Evolutionary conservation across 352 stramenopile species (phyloP).

Genomic region (Phytophthora pluvialis): DNA sequence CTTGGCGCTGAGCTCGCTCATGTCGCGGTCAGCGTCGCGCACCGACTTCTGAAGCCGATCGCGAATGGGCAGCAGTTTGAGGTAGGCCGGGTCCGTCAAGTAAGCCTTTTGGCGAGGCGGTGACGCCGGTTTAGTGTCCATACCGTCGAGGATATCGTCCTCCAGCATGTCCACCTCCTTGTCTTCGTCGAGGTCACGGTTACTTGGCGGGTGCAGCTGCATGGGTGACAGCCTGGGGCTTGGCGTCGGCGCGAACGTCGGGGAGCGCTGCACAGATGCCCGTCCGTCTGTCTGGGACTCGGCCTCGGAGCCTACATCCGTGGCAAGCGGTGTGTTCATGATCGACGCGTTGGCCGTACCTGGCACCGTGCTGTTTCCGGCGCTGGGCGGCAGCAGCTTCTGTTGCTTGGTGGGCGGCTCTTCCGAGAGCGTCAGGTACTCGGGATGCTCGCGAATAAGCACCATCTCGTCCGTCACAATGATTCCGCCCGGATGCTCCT

Average conservation of each 20-base stretch:
- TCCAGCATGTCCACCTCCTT: constrained; percentile 84
- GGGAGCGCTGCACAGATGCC: constrained; percentile 72
- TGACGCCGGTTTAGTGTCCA: constrained; percentile 68
- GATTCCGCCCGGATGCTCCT: constrained; percentile 71
- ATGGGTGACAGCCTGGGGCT: constrained; percentile 59
- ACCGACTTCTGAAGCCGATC: constrained; percentile 75
- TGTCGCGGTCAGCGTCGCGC: constrained; percentile 68
- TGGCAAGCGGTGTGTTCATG: constrained; percentile 75
- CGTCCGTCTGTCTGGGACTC: constrained; percentile 64
- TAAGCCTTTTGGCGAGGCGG: constrained; percentile 46
- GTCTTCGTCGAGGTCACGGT: constrained; percentile 53
- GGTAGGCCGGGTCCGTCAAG: constrained; percentile 69
- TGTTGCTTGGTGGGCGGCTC: constrained; percentile 52
- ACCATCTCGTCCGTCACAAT: constrained; percentile 84
- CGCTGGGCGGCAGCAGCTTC: constrained; percentile 35
- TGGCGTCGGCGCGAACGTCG: constrained; percentile 56
- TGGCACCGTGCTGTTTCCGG: constrained; percentile 30
- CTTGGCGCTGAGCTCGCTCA: constrained; percentile 68
- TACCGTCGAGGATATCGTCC: constrained; percentile 72
- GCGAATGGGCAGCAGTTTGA: constrained; percentile 63
- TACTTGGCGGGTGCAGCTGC: constrained; percentile 27
- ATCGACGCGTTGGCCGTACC: constrained; percentile 49
- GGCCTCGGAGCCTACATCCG: constrained; percentile 68
- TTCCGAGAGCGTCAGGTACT: constrained; percentile 74
- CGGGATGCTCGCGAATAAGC: constrained; percentile 80